Evolutionary conservation across 2,329 filamentous ascomycete species (phyloP), one percentile per base, ranked within the genome.

Genomic region (Paraphoma chrysanthemicola): DNA sequence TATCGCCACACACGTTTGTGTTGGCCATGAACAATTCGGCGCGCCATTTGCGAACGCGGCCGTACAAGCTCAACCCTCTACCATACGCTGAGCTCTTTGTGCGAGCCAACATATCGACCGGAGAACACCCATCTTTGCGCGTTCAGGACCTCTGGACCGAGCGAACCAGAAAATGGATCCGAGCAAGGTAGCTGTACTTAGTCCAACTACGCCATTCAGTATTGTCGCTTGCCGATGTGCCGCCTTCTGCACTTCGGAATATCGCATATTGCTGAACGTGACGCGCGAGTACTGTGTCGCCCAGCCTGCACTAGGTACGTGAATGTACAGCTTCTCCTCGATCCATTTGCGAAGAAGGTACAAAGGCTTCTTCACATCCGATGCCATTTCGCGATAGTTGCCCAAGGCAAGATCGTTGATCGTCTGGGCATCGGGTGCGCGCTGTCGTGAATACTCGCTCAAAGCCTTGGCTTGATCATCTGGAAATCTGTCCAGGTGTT

Each of bases 351-450:
- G 87, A 9, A 95, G 74, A 33, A 89, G 85, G 71, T 98, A 98
- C 0, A 89, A 71, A 0, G 86, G 88, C 0, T 88, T 92, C 39
- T 90, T 87, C 8, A 98, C 95, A 3, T 91, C 91, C 0, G 89
- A 86, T 9, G 93, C 87, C 95, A 99, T 99, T 78, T 99, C 95
- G 46, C 89, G 83, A 74, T 97, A 98, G 73, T 99, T 99, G 45
- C 91, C 85, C 31, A 96, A 83, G 0, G 95, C 95, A 3, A 99
- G 85, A 66, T 97, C 91, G 70, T 96, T 97, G 80, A 99, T 97
- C 0, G 93, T 88, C 66, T 94, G 87, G 0, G 93, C 90, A 69
- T 99, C 94, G 0, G 87, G 84, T 4, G 88, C 86, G 3, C 95
- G 89, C 50, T 90, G 80, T 1, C 81, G 78, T 0, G 91, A 91